These are phyloP conservation scores for Panellus pusillus DNA, from an alignment of 768 basidiomycete genomes.

Conservation along the genomic window DNA sequence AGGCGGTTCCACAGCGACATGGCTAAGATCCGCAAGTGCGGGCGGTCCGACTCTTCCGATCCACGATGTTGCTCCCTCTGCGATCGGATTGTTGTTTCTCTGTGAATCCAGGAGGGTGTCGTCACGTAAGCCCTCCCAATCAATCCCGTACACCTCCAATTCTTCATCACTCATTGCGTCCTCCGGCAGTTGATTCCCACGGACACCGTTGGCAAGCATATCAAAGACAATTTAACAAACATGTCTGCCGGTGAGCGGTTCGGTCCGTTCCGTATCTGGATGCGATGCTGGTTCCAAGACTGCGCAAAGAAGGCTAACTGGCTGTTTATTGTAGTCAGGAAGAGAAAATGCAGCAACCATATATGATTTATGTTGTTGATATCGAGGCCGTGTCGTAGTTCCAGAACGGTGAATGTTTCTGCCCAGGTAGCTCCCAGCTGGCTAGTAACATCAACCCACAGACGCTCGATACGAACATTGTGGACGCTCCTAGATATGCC, in stretches of 20 bases:
- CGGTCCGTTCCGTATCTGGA: slow-evolving; percentile 21
- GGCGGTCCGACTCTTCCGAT: neutral
- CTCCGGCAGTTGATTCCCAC: slow-evolving; percentile 19
- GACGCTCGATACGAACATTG: slow-evolving; percentile 37
- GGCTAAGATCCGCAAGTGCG: neutral
- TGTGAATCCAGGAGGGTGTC: neutral
- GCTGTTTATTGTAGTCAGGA: slow-evolving; percentile 31
- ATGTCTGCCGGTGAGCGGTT: slow-evolving; percentile 29
- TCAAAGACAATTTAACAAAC: slow-evolving; percentile 32
- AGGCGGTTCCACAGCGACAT: no score
- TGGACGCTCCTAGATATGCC: no score
- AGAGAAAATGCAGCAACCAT: slow-evolving; percentile 41
- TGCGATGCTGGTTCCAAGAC: slow-evolving; percentile 35
- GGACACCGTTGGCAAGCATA: slow-evolving; percentile 29
- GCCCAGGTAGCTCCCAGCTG: slow-evolving; percentile 38
- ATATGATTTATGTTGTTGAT: slow-evolving; percentile 29
- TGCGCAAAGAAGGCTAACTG: slow-evolving; percentile 31
- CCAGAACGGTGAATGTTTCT: slow-evolving; percentile 34
- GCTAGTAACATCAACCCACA: slow-evolving; percentile 39
- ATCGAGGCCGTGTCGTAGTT: slow-evolving; percentile 29
- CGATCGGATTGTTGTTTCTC: neutral
- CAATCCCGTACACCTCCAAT: slow-evolving; percentile 1
- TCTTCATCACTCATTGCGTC: neutral
- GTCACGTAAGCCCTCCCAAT: neutral
- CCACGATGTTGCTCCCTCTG: slow-evolving; percentile 4